These are phyloP conservation scores for Polygonum maritimum DNA, from an alignment of 148 eudicot species.

Conservation along the genomic window DNA sequence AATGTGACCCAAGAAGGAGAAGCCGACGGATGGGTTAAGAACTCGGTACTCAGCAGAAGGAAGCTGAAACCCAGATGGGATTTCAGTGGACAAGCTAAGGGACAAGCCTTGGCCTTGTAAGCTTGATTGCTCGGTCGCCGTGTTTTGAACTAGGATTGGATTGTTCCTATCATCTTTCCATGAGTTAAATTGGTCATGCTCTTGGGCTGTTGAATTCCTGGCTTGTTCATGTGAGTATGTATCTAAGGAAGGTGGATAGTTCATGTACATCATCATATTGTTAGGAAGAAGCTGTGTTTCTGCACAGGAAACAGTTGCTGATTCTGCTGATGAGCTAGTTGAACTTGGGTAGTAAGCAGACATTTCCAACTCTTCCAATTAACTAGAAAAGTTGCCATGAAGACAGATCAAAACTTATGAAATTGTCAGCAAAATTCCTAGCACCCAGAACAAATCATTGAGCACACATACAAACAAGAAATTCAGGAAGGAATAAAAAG, in stretches of 20 bases:
- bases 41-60: constrained; percentile 21
- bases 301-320: constrained; percentile 17
- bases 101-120: constrained; percentile 45
- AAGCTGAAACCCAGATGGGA: constrained; percentile 25
- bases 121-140: constrained; percentile 16
- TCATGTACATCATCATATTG: constrained; percentile 39
- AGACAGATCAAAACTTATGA: neutral
- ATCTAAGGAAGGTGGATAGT: constrained; percentile 31
- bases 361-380: neutral
- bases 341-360: constrained; percentile 32
- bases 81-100: constrained; percentile 40
- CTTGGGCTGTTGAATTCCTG: constrained; percentile 16
- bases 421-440: neutral
- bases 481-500: neutral
- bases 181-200: constrained; percentile 15
- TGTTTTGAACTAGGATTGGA: constrained; percentile 24
- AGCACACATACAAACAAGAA: neutral
- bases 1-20: constrained; percentile 20
- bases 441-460: neutral
- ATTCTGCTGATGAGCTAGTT: constrained; percentile 26
- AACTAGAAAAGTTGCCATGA: neutral
- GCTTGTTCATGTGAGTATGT: constrained; percentile 24
- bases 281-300: constrained; percentile 19
- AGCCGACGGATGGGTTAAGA: constrained; percentile 14
- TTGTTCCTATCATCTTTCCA: constrained; percentile 31